phyloP scores from a whole-genome alignment of 2,329 filamentous ascomycete species.

The Huntiella moniliformis region DNA sequence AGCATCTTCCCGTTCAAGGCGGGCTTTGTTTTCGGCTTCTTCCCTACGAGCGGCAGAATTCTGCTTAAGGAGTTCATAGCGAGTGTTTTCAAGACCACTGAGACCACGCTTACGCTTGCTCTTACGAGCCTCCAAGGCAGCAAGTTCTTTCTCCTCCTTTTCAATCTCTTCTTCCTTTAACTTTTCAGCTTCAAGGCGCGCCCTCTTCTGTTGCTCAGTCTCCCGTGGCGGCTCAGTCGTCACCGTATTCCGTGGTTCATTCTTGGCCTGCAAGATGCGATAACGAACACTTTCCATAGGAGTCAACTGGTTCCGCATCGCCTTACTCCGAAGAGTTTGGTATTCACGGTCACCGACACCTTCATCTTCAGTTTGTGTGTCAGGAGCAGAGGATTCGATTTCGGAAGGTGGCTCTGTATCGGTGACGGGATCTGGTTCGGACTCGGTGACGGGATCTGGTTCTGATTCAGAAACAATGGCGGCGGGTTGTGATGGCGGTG shows the following conservation, averaged over 20 bases:
- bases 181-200: conserved; percentile 2
- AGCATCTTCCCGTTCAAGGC: conserved; percentile 6
- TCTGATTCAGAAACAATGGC: conserved; percentile 6
- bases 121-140: conserved; percentile 5
- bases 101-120: conserved; percentile 1
- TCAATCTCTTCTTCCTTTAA: conserved; percentile 1
- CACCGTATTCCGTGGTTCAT: conserved; percentile 4
- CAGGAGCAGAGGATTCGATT: conserved; percentile 10
- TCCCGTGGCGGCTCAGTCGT: not conserved
- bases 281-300: conserved; percentile 8
- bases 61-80: conserved; percentile 5
- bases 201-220: not conserved
- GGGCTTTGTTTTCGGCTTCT: not conserved
- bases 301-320: conserved; percentile 4
- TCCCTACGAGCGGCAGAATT: conserved; percentile 3
- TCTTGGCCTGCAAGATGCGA: conserved; percentile 1
- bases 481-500: conserved; percentile 4
- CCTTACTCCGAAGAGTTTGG: conserved; percentile 4
- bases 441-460: conserved; percentile 9
- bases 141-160: conserved; percentile 7
- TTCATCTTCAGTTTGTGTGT: conserved; percentile 10
- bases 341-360: conserved; percentile 7
- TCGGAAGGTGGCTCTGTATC: conserved; percentile 11
- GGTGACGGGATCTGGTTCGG: conserved; percentile 10
- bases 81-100: not conserved